A percentile compares a stretch with the other conserved stretches of the same genome.
Conservation (phyloP, 164 flowering plant genomes). For the Vitis rupestris region DNA sequence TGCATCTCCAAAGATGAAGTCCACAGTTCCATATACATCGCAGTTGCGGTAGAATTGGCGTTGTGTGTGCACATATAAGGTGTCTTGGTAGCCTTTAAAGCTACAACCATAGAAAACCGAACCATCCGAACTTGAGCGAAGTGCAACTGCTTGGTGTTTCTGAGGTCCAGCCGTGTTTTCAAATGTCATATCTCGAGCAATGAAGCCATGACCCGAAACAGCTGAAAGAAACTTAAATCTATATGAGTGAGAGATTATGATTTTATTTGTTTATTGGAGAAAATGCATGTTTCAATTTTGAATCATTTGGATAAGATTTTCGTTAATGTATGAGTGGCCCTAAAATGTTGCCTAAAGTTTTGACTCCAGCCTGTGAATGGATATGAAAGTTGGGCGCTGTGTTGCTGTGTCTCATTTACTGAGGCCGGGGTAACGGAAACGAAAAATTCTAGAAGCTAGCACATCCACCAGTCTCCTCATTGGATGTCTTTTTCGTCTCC, state of each 20-base stretch:
- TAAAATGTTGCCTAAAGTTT: no score
- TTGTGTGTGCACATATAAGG: conserved; percentile 48
- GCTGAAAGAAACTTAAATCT: conserved; percentile 20
- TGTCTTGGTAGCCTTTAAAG: conserved; percentile 69
- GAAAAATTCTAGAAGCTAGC: no score
- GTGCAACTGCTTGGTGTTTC: conserved; percentile 63
- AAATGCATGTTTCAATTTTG: no score
- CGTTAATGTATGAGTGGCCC: no score
- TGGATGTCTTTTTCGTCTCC: no score
- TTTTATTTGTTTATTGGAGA: no score
- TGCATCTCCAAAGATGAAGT: conserved; percentile 66
- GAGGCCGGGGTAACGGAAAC: no score
- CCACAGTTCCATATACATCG: conserved; percentile 53
- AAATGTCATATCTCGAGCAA: conserved; percentile 51
- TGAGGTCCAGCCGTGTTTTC: conserved; percentile 66
- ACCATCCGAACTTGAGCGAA: conserved; percentile 48
- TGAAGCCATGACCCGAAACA: conserved; percentile 48
- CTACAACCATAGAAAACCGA: conserved; percentile 52
- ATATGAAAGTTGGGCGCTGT: no score
- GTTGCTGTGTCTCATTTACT: no score
- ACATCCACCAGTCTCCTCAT: no score
- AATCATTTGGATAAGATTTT: no score
- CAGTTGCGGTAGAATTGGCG: conserved; percentile 69
- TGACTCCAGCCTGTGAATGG: no score
- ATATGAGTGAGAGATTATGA: background rate